Base-by-base conservation (phyloP, 192 early-diverging fungal species). In the Backusella circina region DNA sequence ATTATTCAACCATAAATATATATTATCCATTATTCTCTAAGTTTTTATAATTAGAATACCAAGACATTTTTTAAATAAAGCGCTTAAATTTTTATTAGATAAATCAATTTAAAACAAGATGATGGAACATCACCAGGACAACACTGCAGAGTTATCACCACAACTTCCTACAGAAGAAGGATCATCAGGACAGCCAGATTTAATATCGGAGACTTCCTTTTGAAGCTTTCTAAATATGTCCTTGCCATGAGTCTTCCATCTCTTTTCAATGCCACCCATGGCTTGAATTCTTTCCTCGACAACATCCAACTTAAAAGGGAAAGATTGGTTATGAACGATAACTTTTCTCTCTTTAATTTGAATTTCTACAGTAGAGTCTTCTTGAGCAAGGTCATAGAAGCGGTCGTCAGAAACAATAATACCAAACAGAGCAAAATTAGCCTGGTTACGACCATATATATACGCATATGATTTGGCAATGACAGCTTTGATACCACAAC, bases 401-500 rank as follows among this genome's bases (percentile, higher is more conserved):
- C 87, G 82, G 16, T 93, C 91, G 77, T 94, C 90, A 51, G 84
- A 87, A 65, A 94, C 82, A 30, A 88, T 87, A 61, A 94, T 89
- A 73, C 93, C 93, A 66, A 93, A 85, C 13, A 94, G 86, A n/a
- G 90, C 90, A 89, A 91, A 90, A 82, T 94, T 94, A 78, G 90
- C 87, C 86, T 94, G 93, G 88, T 94, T 94, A 80, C 93, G 89
- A 67, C 88, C 86, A 79, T 94, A 94, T 80, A 94, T 94, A 76
- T 91, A 94, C 0, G 93, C 91, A 76, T 88, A 94, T 36, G 90
- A 91, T 83, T 92, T 94, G 41, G 93, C 93, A 74, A 94, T 93
- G 30, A 94, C 92, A 23, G 51, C 91, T 84, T 94, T 88, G 70
- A 94, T 76, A 31, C 84, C 83, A 26, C 87, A 86, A 57, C 90